These are phyloP conservation scores for Dunaliella primolecta DNA, from an alignment of 139 green algal species.

Conservation along the genomic window DNA sequence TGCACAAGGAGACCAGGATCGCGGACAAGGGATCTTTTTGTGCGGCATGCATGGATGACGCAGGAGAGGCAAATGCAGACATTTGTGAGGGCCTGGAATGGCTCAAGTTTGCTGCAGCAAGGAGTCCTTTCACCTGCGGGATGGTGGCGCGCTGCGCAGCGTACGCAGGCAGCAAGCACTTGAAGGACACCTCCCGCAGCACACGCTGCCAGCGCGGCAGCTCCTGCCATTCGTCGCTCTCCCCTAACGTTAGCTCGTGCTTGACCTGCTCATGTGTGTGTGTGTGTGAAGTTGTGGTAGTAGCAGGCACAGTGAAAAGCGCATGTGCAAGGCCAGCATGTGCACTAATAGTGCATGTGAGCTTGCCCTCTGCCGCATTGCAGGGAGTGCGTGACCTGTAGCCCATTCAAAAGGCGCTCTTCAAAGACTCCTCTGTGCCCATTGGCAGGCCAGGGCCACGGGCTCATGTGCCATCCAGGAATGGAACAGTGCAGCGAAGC, in stretches of 20 bases:
- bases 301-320: neutral
- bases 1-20: too few relatives aligned
- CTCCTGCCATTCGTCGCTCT: constrained; percentile 48
- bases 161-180: constrained; percentile 46
- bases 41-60: too few relatives aligned
- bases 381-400: neutral
- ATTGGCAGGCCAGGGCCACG: neutral
- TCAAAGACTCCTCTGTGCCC: too few relatives aligned
- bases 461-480: too few relatives aligned
- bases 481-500: too few relatives aligned
- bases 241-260: constrained; percentile 27
- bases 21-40: too few relatives aligned
- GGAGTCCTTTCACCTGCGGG: constrained; percentile 41
- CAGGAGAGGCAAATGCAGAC: too few relatives aligned
- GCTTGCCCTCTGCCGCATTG: neutral
- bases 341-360: too few relatives aligned
- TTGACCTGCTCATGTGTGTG: neutral
- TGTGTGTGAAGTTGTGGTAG: neutral
- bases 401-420: neutral
- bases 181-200: constrained; percentile 29
- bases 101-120: too few relatives aligned
- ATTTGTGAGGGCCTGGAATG: too few relatives aligned
- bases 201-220: constrained; percentile 22
- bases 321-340: too few relatives aligned
- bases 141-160: constrained; percentile 42